Percentiles rank a stretch among this genome's conserved stretches.
Evolutionary conservation across 495 filamentous ascomycete species (phyloP).

Genomic region (Monascus purpureus): DNA sequence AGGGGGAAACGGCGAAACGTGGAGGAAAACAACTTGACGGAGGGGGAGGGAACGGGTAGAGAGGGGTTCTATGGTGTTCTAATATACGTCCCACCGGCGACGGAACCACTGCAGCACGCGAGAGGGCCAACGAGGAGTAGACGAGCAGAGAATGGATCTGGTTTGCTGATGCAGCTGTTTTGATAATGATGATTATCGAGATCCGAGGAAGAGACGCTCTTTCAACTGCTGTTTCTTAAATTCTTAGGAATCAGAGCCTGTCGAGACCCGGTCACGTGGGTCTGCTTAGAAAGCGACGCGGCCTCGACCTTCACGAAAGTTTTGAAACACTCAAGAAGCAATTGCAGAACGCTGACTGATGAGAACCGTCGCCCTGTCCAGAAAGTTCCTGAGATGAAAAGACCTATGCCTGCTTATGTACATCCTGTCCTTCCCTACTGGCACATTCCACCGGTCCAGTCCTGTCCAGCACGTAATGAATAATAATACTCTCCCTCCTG

Average conservation of each 20-base stretch:
- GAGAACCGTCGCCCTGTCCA: too few species aligned
- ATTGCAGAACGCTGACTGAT: too few species aligned
- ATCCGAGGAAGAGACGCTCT: too few species aligned
- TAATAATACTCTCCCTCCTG: background rate
- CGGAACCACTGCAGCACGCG: too few species aligned
- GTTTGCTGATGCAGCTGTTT: too few species aligned
- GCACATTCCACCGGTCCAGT: too few species aligned
- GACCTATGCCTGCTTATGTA: too few species aligned
- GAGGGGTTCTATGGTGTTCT: background rate
- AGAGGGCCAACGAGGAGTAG: background rate
- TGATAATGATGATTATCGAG: too few species aligned
- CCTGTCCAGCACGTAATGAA: too few species aligned
- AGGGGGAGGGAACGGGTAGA: conserved; percentile 2
- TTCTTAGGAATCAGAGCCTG: conserved; percentile 1
- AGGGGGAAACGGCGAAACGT: conserved; percentile 49
- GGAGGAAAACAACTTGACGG: conserved; percentile 77
- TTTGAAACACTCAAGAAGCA: background rate
- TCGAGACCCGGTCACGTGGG: conserved; percentile 1
- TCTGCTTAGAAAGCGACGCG: conserved; percentile 1
- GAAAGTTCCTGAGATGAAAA: too few species aligned
- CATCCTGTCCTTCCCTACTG: too few species aligned
- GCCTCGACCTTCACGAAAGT: conserved; percentile 1
- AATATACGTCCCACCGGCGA: too few species aligned
- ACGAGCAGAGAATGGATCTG: conserved; percentile 4
- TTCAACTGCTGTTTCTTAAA: background rate